Base-by-base conservation (phyloP, 257 asterid genomes). In the Lycium barbarum region DNA sequence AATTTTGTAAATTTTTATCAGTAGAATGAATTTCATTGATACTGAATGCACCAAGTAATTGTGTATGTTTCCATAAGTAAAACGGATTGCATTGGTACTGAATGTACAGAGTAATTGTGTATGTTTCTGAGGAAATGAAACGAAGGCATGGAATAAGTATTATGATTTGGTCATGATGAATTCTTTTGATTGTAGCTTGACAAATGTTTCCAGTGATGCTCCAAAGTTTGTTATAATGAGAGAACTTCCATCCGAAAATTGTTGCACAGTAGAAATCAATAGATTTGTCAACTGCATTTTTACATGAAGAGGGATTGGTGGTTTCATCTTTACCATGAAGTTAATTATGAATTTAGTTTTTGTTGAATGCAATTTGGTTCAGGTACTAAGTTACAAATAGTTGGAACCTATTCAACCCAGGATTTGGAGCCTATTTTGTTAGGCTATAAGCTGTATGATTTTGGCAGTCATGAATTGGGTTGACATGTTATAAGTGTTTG, bases 351-450 rank as follows among this genome's bases (percentile, higher is more conserved):
- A 17, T 33, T 53, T 15, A 1, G 0, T 35, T 78, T 14, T 26
- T 9, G 13, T 51, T 78, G 0, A 54, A 78, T 14, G 22, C 47
- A 53, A 53, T 53, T 78, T 51, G 65, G 82, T 53, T 7, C 43
- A 15, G 59, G 20, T 70, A 49, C 13, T 67, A 67, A 67, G 17
- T 36, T 67, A 35, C 61, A 6, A 45, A 17, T 43, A n/a, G 55
- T 53, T 76, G 82, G 26, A 49, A 76, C 81, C 81, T 26, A 76
- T 76, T 51, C 47, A 49, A 76, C 62, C 51, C 47, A 76, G 20
- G 4, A 22, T 76, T 51, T 76, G 4, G 9, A 76, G 22, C 63
- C 13, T 51, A 51, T 13, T 51, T 20, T 43, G 57, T 20, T 62
- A 9, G 38, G 43, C 0, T 1, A 18, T 1, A 33, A 33, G n/a